Base-by-base conservation (phyloP, 1,284 basidiomycete genomes). In the Ganoderma multipileum region DNA sequence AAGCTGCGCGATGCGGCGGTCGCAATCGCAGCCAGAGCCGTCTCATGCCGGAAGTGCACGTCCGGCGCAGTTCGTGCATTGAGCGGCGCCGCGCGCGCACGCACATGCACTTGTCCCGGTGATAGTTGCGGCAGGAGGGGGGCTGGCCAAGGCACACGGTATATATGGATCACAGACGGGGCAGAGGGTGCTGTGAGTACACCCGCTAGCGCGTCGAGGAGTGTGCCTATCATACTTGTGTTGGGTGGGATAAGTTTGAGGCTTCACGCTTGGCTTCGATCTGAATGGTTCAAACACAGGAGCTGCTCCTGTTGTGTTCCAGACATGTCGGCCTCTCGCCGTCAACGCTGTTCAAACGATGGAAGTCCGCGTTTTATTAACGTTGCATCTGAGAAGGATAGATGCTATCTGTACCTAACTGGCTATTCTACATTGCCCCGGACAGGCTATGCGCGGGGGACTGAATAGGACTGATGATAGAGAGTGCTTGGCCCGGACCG, bases 51-150 rank as follows among this genome's bases (percentile, higher is more conserved):
- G 55, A 58, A 38, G 20, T 20, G 20, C 20, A 57, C 20, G 55
- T n/a, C 55, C 55, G 55, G 55, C 33, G 55, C 33, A 38, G 55
- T 38, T 58, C 55, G 55, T 58, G 8, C 36, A 38, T 58, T 58
- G 16, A 20, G 55, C 55, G 55, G 55, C 55, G 55, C 55, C 33
- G 55, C 33, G 20, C 33, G 55, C 33, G 20, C 33, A 58, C 55
- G 11, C 55, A 8, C 33, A n/a, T n/a, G 28, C n/a, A 58, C n/a
- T 38, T 58, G 33, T 18, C 30, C 55, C 55, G 30, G 36, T 58
- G 55, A 33, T 36, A 20, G 18, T 58, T 38, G 30, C 16, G 54
- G 30, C 3, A 55, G 55, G 55, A 58, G 20, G 36, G 55, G 55
- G 30, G 55, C 55, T 8, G n/a, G 55, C 8, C 16, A 58, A 38